Conservation (phyloP, 164 flowering plant species). For the Kingdonia uniflora region DNA sequence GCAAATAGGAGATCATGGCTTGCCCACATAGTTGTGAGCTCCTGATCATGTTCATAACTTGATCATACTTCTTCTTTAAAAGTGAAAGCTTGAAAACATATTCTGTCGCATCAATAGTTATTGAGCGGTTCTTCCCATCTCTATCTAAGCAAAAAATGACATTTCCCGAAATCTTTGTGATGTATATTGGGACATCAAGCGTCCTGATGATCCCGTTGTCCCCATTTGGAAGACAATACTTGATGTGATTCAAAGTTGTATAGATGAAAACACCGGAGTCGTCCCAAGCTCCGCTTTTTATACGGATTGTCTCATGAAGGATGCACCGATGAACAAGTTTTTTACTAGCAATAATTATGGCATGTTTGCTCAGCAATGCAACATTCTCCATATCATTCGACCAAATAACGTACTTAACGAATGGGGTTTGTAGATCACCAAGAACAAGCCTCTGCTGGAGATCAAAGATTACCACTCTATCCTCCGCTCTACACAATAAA, state of each 20-base stretch:
- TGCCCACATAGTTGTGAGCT: conserved; percentile 85
- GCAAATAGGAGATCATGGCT: conserved; percentile 90
- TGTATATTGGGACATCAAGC: conserved; percentile 59
- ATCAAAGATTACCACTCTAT: conserved; percentile 72
- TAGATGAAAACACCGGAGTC: conserved; percentile 86
- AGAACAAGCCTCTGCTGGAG: conserved; percentile 78
- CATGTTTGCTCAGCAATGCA: conserved; percentile 88
- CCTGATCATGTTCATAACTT: conserved; percentile 72
- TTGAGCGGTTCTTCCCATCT: conserved; percentile 53
- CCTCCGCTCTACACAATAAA: conserved; percentile 75
- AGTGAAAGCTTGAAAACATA: conserved; percentile 59
- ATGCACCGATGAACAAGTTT: conserved; percentile 80
- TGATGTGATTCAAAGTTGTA: conserved; percentile 77
- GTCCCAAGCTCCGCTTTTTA: conserved; percentile 92
- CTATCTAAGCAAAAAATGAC: conserved; percentile 62
- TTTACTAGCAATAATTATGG: conserved; percentile 74
- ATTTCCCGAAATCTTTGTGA: conserved; percentile 68
- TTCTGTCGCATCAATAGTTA: conserved; percentile 78
- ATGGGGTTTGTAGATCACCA: conserved; percentile 82
- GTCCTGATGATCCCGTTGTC: conserved; percentile 73
- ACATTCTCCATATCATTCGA: conserved; percentile 88
- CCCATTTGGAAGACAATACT: conserved; percentile 88
- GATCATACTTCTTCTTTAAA: conserved; percentile 59
- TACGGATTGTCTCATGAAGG: conserved; percentile 89
- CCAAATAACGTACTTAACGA: conserved; percentile 78